Base-by-base conservation (phyloP, 2,329 filamentous ascomycete genomes). In the Microdochium trichocladiopsis region DNA sequence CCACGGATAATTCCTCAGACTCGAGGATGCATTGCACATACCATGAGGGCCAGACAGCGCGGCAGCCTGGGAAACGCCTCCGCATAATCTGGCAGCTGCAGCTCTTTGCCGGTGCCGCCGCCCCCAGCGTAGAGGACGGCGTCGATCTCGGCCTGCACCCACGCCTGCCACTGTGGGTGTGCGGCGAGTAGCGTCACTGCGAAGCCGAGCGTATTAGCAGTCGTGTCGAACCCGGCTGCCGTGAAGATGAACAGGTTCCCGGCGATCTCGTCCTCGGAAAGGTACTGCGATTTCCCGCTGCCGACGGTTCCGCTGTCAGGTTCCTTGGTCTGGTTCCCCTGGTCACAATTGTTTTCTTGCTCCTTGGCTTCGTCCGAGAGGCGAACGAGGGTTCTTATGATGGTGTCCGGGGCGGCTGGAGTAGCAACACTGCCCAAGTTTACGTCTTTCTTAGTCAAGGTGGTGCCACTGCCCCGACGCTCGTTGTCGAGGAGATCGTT, bases 101-200 rank as follows among this genome's bases (percentile, higher is more conserved):
- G 49, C 3, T 61, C 58, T 5, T 55, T 51, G 4, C 59, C 49
- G 2, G 57, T 16, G 33, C 33, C 14, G 33, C 33, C 14, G 33
- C 33, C 14, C 6, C 33, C 33, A 16, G 33, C 33, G 33, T 37
- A 55, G 4, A 72, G 25, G 6, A 77, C 60, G 2, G 57, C 47
- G 47, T 71, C 63, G 33, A 80, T 64, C 57, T 82, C 79, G 51
- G 75, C 64, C 72, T n/a, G n/a, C n/a, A n/a, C n/a, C n/a, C n/a
- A n/a, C n/a, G n/a, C n/a, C n/a, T n/a, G n/a, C n/a, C n/a, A 73
- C 50, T 75, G 60, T 0, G 75, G 74, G 53, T 77, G 63, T 1
- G 68, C 60, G 1, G 75, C 70, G 1, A 81, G 65, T 4, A 78
- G 60, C 1, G 69, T 67, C n/a, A 79, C 57, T 2, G 74, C 71